Base-by-base conservation (phyloP, 2,329 filamentous ascomycete species). In the Chaetomium globosum region DNA sequence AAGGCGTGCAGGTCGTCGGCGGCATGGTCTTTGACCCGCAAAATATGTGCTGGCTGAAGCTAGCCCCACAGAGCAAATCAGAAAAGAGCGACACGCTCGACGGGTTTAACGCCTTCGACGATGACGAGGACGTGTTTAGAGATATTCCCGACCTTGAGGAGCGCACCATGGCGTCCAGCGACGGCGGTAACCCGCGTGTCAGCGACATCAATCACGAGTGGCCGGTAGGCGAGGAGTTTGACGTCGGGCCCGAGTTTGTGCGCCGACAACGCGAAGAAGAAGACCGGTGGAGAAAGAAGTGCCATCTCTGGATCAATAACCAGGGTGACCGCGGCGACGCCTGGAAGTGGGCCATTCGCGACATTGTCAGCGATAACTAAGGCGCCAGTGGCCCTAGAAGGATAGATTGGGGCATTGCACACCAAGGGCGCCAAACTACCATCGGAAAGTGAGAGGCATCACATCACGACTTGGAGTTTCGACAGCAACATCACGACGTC, bases 11-110 rank as follows among this genome's bases (percentile, higher is more conserved):
- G 77, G 90, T 97, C 43, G 93, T 97, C 65, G 91, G 93, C n/a
- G 92, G 93, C 71, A 99, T 99, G 95, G 90, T 98, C 10, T 99
- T 98, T 75, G 95, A 99, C 74, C 95, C 95, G 3, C 89, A 92
- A 68, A 92, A 92, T 72, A 98, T 99, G 94, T 96, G 93, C 76
- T 99, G 95, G 95, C 84, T 98, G 64, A 97, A 97, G 77, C 82
- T 95, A 67, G 81, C 83, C 55, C 77, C 80, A 21, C 75, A 82
- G 33, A 75, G 76, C 51, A 26, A 36, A 28, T 80, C 81, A 1
- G 82, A 85, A 21, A 76, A 78, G 10, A 80, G 81, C 52, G 87
- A 89, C 71, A 80, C 84, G 2, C 81, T 89, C 78, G 86, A 88
- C 68, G 83, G 83, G 0, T 87, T 89, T 65, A 86, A 91, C 64